Percentiles rank a stretch among this genome's conserved stretches.
phyloP scores from a whole-genome alignment of 2,329 filamentous ascomycete genomes.

The Zalaria sp. region DNA sequence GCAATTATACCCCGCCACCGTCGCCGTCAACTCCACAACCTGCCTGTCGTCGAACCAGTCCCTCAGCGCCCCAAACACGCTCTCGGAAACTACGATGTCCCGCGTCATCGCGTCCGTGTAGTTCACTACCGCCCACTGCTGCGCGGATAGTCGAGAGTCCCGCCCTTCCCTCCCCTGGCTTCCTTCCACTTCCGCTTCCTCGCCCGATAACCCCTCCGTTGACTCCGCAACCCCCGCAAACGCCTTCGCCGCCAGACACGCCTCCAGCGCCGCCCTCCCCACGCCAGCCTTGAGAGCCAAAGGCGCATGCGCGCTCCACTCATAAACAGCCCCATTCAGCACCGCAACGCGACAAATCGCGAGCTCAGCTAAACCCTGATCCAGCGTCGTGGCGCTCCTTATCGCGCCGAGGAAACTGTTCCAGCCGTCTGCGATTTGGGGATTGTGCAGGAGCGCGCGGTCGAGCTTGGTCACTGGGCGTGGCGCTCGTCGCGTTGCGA shows the following conservation, averaged over 20 bases:
- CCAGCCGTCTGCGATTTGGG: slow-evolving; percentile 62
- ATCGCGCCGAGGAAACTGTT: slow-evolving; percentile 49
- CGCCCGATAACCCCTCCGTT: slow-evolving; percentile 13
- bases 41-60: slow-evolving; percentile 13
- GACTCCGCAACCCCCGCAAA: slow-evolving; percentile 13
- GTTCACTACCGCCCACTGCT: slow-evolving; percentile 18
- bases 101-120: slow-evolving; percentile 20
- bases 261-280: slow-evolving; percentile 1
- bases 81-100: slow-evolving; percentile 15
- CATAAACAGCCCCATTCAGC: slow-evolving; percentile 20
- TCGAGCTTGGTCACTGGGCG: slow-evolving; percentile 64
- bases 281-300: slow-evolving; percentile 16
- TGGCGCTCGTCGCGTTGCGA: slow-evolving; percentile 50
- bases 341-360: slow-evolving; percentile 23
- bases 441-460: slow-evolving; percentile 59
- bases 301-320: slow-evolving; percentile 20
- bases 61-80: slow-evolving; percentile 16
- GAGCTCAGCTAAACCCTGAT: slow-evolving; percentile 16
- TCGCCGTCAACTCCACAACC: slow-evolving; percentile 22
- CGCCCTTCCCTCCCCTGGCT: neutral
- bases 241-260: slow-evolving; percentile 6
- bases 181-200: slow-evolving; percentile 2
- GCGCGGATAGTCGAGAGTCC: too few species aligned
- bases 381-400: slow-evolving; percentile 18
- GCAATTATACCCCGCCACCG: slow-evolving; percentile 23